Conservation (phyloP, 1,284 basidiomycete genomes). For the Fomitopsis palustris region DNA sequence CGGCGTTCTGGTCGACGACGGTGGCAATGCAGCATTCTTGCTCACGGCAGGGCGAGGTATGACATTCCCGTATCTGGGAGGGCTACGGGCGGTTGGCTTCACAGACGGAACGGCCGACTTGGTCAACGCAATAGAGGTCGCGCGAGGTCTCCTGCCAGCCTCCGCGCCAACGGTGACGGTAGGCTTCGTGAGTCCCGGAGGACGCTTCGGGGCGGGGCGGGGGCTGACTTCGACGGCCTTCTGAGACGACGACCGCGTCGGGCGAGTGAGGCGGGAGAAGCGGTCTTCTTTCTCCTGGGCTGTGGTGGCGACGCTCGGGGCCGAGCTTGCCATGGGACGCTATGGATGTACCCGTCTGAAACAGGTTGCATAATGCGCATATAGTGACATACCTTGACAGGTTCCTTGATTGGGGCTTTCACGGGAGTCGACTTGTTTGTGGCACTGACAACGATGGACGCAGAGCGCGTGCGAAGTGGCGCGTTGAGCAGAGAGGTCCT, state of each 20-base stretch:
- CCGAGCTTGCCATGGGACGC: not conserved
- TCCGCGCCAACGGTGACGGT: not conserved
- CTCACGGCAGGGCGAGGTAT: not conserved
- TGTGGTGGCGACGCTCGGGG: not conserved
- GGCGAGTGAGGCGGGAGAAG: not conserved
- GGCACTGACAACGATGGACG: not conserved
- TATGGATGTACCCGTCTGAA: not conserved
- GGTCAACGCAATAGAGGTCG: not conserved
- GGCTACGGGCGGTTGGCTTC: not conserved
- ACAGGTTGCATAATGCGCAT: not conserved
- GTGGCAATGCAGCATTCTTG: not conserved
- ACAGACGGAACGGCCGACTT: not conserved
- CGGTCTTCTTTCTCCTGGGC: not conserved
- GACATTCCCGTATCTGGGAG: not conserved
- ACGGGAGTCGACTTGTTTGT: not conserved
- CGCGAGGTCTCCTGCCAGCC: not conserved
- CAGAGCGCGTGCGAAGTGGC: not conserved
- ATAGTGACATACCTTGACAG: not conserved
- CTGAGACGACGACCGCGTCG: not conserved
- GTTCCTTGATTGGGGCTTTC: not conserved
- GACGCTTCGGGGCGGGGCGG: not conserved
- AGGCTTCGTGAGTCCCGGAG: not conserved
- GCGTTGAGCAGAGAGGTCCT: not conserved
- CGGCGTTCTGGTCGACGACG: not conserved
- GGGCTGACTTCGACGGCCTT: not conserved